These are phyloP conservation scores for Phalaenopsis aphrodite DNA, from an alignment of 106 monocot species.

Conservation along the genomic window DNA sequence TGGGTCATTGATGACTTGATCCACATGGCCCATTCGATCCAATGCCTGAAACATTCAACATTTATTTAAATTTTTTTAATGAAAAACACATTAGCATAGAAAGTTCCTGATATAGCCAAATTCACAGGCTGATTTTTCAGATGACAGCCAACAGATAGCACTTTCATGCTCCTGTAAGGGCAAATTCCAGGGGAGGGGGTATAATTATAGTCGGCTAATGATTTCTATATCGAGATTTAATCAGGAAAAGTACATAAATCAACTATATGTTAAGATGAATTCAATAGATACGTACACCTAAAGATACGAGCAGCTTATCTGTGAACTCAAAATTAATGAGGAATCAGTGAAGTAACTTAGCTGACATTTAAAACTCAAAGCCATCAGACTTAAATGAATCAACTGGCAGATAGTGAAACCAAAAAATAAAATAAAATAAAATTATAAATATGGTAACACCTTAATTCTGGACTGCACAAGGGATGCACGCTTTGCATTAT, in stretches of 20 bases:
- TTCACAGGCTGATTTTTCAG: neutral
- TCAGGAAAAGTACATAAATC: neutral
- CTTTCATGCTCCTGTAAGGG: neutral
- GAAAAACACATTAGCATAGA: neutral
- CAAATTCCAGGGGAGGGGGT: neutral
- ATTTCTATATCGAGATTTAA: neutral
- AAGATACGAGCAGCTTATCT: neutral
- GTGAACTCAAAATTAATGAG: neutral
- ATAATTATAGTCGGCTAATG: neutral
- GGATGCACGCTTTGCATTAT: constrained; percentile 95
- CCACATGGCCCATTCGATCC: constrained; percentile 87
- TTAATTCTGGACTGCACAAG: constrained; percentile 99
- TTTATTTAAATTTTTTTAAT: neutral
- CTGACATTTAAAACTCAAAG: neutral
- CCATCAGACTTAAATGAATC: neutral
- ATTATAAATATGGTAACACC: constrained; percentile 25
- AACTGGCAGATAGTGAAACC: neutral
- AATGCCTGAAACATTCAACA: constrained; percentile 45
- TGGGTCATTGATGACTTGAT: constrained; percentile 92
- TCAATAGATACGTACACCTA: neutral
- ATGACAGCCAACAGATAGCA: neutral
- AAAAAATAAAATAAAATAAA: neutral
- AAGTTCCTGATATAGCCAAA: neutral
- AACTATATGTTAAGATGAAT: neutral
- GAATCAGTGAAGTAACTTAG: neutral